Percentiles rank a stretch among this genome's conserved stretches.
phyloP scores from a whole-genome alignment of 1,284 basidiomycete genomes.

The Tausonia pullulans region DNA sequence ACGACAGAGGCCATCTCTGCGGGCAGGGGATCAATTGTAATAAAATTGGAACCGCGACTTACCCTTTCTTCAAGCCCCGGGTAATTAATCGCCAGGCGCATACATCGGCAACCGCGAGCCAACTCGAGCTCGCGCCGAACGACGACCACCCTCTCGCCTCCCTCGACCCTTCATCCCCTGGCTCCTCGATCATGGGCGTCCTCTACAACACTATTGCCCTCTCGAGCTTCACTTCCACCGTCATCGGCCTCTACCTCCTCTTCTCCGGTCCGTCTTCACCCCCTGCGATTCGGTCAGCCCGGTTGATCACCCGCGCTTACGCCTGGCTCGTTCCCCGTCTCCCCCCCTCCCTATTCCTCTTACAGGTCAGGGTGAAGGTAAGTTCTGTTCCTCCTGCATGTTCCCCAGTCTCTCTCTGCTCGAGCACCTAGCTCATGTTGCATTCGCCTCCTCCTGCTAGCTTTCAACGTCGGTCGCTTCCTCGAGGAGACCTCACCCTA shows the following conservation, averaged over 20 bases:
- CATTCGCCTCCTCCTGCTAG: background rate
- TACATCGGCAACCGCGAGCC: too few relatives aligned
- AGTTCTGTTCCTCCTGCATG: background rate
- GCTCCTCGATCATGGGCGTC: background rate
- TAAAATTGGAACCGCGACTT: too few relatives aligned
- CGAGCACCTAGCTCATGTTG: background rate
- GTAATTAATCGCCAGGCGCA: too few relatives aligned
- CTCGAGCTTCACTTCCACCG: background rate
- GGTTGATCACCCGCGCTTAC: background rate
- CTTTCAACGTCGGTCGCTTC: conserved; percentile 82
- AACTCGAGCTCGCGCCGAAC: background rate
- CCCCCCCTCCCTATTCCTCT: background rate
- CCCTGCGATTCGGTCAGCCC: background rate
- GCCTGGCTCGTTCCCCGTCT: background rate
- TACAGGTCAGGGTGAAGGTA: conserved; percentile 13
- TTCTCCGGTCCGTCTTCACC: conserved; percentile 1
- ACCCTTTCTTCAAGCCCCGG: too few relatives aligned
- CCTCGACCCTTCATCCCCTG: background rate
- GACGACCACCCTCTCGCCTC: background rate
- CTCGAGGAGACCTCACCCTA: conserved; percentile 89
- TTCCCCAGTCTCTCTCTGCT: background rate
- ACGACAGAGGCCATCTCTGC: background rate
- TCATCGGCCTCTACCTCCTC: conserved; percentile 16
- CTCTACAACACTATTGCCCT: background rate
- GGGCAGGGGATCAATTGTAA: background rate